These are phyloP conservation scores for Alternaria conjuncta DNA, from an alignment of 2,329 filamentous ascomycete genomes.

Conservation along the genomic window DNA sequence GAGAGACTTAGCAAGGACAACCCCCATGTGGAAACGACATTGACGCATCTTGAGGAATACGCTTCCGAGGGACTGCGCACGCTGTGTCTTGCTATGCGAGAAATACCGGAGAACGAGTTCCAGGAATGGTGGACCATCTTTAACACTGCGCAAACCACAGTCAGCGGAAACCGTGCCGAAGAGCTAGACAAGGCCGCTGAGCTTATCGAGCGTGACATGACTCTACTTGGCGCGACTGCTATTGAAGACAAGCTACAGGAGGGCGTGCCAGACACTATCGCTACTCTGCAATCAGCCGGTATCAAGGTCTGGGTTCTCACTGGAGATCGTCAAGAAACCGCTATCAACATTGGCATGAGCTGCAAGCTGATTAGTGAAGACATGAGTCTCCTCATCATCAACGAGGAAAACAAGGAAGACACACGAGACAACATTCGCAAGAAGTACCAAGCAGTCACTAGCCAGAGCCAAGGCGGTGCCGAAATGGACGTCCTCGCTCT, in stretches of 20 bases:
- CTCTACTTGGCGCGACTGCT: constrained; percentile 89
- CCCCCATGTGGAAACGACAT: constrained; percentile 83
- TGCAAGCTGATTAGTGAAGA: constrained; percentile 98
- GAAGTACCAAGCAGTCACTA: constrained; percentile 89
- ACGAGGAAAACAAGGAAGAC: constrained; percentile 80
- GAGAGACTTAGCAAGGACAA: constrained; percentile 83
- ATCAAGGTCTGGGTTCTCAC: constrained; percentile 99
- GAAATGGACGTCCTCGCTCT: constrained; percentile 88
- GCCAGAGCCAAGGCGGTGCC: constrained; percentile 75
- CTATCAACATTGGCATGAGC: constrained; percentile 99
- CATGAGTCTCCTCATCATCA: constrained; percentile 96
- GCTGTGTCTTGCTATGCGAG: constrained; percentile 91
- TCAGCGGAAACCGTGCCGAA: constrained; percentile 89
- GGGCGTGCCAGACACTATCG: constrained; percentile 96
- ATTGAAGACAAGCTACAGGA: constrained; percentile 98
- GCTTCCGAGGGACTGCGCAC: constrained; percentile 95
- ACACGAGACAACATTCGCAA: constrained; percentile 91
- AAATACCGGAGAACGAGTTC: constrained; percentile 88
- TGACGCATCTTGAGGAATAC: constrained; percentile 97
- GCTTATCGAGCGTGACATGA: constrained; percentile 91
- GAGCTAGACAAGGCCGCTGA: constrained; percentile 97
- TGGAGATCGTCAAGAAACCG: constrained; percentile 96
- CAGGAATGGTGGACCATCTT: constrained; percentile 86
- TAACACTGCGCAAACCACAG: constrained; percentile 86
- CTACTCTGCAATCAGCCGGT: constrained; percentile 92